Evolutionary conservation across 2,329 filamentous ascomycete species (phyloP).

Genomic region (Fusarium robinianum): DNA sequence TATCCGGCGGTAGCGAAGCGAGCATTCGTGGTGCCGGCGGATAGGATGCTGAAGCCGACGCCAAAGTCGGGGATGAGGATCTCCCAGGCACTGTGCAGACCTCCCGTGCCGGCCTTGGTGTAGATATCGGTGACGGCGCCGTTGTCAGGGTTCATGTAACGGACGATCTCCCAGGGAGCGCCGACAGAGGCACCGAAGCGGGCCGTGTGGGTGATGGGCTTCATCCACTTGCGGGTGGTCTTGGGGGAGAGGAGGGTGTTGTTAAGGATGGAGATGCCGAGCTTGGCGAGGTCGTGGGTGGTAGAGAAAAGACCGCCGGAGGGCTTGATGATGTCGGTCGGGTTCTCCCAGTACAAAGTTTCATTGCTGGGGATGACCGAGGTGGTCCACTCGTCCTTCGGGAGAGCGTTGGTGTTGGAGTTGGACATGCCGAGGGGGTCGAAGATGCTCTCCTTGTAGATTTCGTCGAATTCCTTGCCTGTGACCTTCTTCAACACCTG

Average conservation of each 20-base stretch:
- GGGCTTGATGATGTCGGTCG: constrained; percentile 2
- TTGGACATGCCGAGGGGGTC: constrained; percentile 14
- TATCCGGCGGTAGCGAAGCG: neutral
- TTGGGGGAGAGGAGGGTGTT: constrained; percentile 41
- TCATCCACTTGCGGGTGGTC: constrained; percentile 46
- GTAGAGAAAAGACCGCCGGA: constrained; percentile 19
- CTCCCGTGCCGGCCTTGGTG: constrained; percentile 12
- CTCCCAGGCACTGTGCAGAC: constrained; percentile 43
- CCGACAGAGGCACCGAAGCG: constrained; percentile 46
- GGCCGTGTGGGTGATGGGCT: constrained; percentile 45
- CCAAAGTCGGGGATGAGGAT: constrained; percentile 49
- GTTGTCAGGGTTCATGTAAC: constrained; percentile 43
- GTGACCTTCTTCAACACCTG: constrained; percentile 11
- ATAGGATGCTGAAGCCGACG: constrained; percentile 47
- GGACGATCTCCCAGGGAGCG: constrained; percentile 48
- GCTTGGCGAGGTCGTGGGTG: constrained; percentile 22
- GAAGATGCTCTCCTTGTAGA: constrained; percentile 13
- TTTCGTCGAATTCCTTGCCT: constrained; percentile 1
- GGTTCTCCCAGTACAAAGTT: neutral
- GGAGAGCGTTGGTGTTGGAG: neutral
- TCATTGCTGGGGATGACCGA: constrained; percentile 6
- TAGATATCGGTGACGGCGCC: constrained; percentile 44
- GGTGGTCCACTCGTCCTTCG: neutral
- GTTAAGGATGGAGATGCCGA: constrained; percentile 21
- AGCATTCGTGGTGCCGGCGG: constrained; percentile 29